Percentiles rank a stretch among this genome's conserved stretches.
Conservation (phyloP, 73 alveolate genomes). For the Blepharisma japonicum region DNA sequence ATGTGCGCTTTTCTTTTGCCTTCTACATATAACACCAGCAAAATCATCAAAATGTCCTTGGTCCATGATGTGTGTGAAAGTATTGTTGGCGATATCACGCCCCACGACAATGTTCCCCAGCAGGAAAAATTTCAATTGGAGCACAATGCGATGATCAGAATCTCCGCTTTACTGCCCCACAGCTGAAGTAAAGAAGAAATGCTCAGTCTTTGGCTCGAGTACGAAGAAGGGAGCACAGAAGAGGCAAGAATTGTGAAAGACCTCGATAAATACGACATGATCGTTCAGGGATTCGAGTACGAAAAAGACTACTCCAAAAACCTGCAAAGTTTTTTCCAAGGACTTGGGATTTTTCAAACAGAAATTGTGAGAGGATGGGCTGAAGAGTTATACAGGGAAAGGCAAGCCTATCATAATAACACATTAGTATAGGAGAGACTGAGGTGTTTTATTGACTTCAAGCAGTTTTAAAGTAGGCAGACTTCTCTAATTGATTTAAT, state of each 20-base stretch:
- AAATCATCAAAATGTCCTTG: conserved; percentile 45
- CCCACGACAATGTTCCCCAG: conserved; percentile 43
- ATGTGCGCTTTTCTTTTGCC: conserved; percentile 26
- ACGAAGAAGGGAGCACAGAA: conserved; percentile 40
- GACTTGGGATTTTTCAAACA: conserved; percentile 10
- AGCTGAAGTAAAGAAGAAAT: conserved; percentile 41
- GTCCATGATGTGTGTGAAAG: conserved; percentile 59
- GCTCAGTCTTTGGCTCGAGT: conserved; percentile 35
- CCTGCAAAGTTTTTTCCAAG: conserved; percentile 19
- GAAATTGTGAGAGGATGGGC: conserved; percentile 23
- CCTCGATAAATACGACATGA: conserved; percentile 41
- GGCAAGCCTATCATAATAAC: not conserved
- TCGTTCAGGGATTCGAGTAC: conserved; percentile 39
- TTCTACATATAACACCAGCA: not conserved
- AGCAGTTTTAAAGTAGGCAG: too few species aligned
- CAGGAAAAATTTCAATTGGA: conserved; percentile 38
- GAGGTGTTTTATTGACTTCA: too few species aligned
- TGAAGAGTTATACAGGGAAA: not conserved
- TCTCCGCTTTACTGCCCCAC: conserved; percentile 29
- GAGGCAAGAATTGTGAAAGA: conserved; percentile 40
- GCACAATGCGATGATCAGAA: conserved; percentile 33
- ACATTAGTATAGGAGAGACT: too few species aligned
- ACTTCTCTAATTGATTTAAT: too few species aligned
- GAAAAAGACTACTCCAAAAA: conserved; percentile 11
- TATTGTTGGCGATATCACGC: conserved; percentile 58